These are phyloP conservation scores for Sequoiadendron giganteum DNA, from an alignment of 75 land plant species.

Conservation along the genomic window DNA sequence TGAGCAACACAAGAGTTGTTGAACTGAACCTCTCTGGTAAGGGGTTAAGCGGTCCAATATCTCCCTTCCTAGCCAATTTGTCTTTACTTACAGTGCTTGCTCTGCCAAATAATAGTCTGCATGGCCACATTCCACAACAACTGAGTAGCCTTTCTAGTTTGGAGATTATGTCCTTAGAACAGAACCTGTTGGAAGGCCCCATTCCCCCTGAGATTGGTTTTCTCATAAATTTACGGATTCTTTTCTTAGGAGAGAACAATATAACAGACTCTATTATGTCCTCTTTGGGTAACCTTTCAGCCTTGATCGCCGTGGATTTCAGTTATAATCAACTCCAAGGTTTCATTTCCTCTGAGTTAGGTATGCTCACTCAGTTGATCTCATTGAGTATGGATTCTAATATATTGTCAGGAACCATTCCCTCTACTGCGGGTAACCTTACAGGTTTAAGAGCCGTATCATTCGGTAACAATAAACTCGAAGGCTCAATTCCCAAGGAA, in stretches of 20 bases:
- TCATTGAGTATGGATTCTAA: too few relatives aligned
- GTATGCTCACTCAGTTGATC: not conserved
- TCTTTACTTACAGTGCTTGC: not conserved
- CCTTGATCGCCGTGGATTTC: not conserved
- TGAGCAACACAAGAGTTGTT: too few relatives aligned
- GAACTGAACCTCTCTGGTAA: not conserved
- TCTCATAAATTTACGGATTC: not conserved
- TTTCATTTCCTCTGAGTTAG: slow-evolving; percentile 6
- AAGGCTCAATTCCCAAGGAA: slow-evolving; percentile 24
- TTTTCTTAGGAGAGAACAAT: not conserved
- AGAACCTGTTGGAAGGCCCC: not conserved
- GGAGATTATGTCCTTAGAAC: not conserved
- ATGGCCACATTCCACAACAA: not conserved
- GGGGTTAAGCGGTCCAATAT: not conserved
- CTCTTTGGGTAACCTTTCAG: not conserved
- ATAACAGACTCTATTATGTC: not conserved
- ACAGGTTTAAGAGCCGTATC: too few relatives aligned
- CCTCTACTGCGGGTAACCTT: too few relatives aligned
- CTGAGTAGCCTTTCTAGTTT: not conserved
- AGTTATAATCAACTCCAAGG: not conserved
- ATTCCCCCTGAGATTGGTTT: not conserved
- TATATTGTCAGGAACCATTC: too few relatives aligned
- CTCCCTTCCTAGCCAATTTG: not conserved
- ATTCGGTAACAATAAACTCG: not conserved
- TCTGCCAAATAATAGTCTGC: not conserved